Evolutionary conservation across 2,329 filamentous ascomycete genomes (phyloP).

Genomic region (Pseudocercospora fijiensis): DNA sequence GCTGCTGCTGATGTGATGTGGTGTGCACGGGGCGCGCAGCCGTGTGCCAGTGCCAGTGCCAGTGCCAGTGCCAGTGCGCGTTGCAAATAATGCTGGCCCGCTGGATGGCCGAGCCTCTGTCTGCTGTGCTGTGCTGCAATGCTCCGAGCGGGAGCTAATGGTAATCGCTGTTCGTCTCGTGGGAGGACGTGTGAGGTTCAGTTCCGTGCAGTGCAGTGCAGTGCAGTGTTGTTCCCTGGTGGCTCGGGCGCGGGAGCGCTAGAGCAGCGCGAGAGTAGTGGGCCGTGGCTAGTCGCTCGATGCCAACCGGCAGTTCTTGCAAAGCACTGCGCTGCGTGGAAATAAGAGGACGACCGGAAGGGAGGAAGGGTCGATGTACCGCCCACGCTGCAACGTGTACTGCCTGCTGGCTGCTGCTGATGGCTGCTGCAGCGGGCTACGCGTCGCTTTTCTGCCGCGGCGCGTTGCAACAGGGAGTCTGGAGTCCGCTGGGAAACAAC

Average conservation of each 20-base stretch:
- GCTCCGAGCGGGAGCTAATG: conserved; percentile 6
- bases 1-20: conserved; percentile 8
- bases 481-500: neutral
- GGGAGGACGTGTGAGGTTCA: conserved; percentile 7
- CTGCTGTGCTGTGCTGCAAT: neutral
- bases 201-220: too few species aligned
- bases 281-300: conserved; percentile 12
- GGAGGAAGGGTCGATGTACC: neutral
- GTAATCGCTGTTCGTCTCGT: conserved; percentile 3
- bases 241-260: conserved; percentile 18
- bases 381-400: conserved; percentile 9
- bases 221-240: neutral
- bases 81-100: conserved; percentile 7
- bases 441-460: conserved; percentile 7
- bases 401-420: too few species aligned
- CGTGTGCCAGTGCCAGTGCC: conserved; percentile 7
- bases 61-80: neutral
- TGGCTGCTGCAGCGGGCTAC: conserved; percentile 6
- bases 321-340: conserved; percentile 7
- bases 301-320: conserved; percentile 18
- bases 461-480: neutral
- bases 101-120: neutral
- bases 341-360: neutral
- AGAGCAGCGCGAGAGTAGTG: conserved; percentile 6
- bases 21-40: conserved; percentile 19